Evolutionary conservation across 164 flowering plant genomes (phyloP).

Genomic region (Platanus orientalis): DNA sequence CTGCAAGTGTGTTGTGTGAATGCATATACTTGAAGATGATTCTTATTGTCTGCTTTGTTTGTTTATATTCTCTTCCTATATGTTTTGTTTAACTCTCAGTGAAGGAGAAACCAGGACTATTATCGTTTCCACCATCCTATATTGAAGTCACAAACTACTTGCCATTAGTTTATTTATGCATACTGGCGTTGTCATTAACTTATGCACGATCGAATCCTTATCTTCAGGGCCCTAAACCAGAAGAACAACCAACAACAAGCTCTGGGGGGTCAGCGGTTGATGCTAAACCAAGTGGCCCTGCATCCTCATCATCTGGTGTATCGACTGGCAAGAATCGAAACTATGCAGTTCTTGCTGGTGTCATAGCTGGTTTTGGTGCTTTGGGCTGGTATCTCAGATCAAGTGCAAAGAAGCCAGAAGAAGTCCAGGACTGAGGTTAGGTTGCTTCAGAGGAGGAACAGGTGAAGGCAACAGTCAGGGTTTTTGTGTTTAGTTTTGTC

Average conservation of each 20-base stretch:
- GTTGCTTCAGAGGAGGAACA: conserved; percentile 1
- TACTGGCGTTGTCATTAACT: too few species aligned
- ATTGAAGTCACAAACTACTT: too few species aligned
- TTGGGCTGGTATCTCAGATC: conserved; percentile 72
- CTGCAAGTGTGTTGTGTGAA: too few species aligned
- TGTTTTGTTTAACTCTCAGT: too few species aligned
- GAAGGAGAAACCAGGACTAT: too few species aligned
- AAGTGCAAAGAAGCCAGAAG: conserved; percentile 51
- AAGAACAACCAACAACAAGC: conserved; percentile 40
- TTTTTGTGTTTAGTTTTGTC: not conserved
- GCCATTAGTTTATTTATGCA: too few species aligned
- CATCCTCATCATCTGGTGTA: conserved; percentile 47
- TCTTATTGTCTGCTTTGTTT: too few species aligned
- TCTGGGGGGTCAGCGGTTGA: conserved; percentile 40
- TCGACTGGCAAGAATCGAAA: conserved; percentile 76
- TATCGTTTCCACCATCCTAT: too few species aligned
- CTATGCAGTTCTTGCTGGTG: conserved; percentile 77
- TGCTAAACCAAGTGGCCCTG: conserved; percentile 33
- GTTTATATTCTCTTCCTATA: too few species aligned
- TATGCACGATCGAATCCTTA: not conserved
- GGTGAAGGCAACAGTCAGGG: conserved; percentile 7
- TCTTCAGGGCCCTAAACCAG: conserved; percentile 68
- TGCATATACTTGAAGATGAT: too few species aligned
- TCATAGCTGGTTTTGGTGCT: conserved; percentile 41
- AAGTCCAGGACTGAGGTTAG: conserved; percentile 52